Base-by-base conservation (phyloP, 2,329 filamentous ascomycete genomes). In the Exophiala phaeomuriformis region DNA sequence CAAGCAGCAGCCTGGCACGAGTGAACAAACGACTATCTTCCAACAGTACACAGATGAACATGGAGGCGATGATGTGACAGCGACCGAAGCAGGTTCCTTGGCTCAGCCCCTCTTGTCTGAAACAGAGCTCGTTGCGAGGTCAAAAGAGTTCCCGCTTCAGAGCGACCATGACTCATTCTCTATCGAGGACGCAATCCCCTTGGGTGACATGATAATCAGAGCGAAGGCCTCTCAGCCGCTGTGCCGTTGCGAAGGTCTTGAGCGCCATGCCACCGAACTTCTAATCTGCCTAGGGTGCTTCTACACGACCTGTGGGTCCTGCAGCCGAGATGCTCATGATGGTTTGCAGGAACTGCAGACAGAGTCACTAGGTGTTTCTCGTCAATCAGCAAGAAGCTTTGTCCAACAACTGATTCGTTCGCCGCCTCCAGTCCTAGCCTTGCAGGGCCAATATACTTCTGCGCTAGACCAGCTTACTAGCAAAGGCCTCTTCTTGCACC, bases 241-340 rank as follows among this genome's bases (percentile, higher is more conserved):
- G n/a, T 86, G 83, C 58, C 65, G 67, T 40, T 85, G 83, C 53
- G 83, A 85, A 66, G 74, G 76, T 1, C 69, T 71, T 35, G 66
- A 66, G 2, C 61, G 65, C 0, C 65, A 74, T 1, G 68, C 70
- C 3, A 60, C 64, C 4, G 41, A 39, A 12, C 12, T 53, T 9
- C 45, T 41, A 6, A 47, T 53, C 51, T 57, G 55, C 43, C 42
- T 41, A n/a, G 30, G 49, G 29, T 57, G 61, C 41, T 57, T 57
- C 40, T 53, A 59, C 47, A 60, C 57, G 27, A 46, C 44, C 47
- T 59, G 56, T 55, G 36, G 47, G 12, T 36, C 41, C n/a, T 60
- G 62, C 37, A 55, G 49, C 28, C 42, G 54, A 47, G 43, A 52
- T 30, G 37, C 37, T n/a, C 57, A 59, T n/a, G 39, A 52, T 30